Evolutionary conservation across 2,329 filamentous ascomycete species (phyloP).

Genomic region (Fusarium equiseti): DNA sequence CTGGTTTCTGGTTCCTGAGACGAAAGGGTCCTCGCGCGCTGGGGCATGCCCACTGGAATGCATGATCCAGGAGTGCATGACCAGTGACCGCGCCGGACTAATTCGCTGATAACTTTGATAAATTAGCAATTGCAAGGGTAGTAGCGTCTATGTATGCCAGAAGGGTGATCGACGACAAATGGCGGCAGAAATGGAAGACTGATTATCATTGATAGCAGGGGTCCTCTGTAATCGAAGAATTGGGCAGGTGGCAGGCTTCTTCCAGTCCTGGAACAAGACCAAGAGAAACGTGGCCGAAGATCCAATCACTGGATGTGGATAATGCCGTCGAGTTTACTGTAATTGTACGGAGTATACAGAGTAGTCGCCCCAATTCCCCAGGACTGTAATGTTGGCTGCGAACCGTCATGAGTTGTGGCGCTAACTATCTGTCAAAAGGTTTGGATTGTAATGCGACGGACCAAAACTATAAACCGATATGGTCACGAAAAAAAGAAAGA

Average conservation of each 20-base stretch:
- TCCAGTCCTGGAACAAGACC: constrained; percentile 31
- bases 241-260: constrained; percentile 9
- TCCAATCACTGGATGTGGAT: constrained; percentile 20
- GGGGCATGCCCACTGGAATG: constrained; percentile 39
- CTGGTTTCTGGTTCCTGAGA: constrained; percentile 33
- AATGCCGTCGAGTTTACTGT: constrained; percentile 21
- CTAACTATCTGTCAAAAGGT: constrained; percentile 25
- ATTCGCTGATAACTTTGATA: constrained; percentile 39
- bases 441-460: constrained; percentile 21
- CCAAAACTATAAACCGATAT: constrained; percentile 32
- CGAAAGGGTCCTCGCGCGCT: constrained; percentile 18
- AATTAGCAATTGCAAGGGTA: constrained; percentile 26
- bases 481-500: background rate
- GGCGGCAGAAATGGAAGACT: constrained; percentile 39
- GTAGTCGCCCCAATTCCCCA: constrained; percentile 17
- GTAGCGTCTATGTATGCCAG: constrained; percentile 18
- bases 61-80: constrained; percentile 48
- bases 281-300: constrained; percentile 17
- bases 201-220: constrained; percentile 30
- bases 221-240: constrained; percentile 31
- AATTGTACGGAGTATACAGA: constrained; percentile 3
- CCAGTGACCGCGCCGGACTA: constrained; percentile 17
- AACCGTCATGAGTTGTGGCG: constrained; percentile 27
- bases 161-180: constrained; percentile 37
- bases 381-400: constrained; percentile 33